phyloP scores from a whole-genome alignment of 257 asterid genomes.

The Gynochthodes officinalis region DNA sequence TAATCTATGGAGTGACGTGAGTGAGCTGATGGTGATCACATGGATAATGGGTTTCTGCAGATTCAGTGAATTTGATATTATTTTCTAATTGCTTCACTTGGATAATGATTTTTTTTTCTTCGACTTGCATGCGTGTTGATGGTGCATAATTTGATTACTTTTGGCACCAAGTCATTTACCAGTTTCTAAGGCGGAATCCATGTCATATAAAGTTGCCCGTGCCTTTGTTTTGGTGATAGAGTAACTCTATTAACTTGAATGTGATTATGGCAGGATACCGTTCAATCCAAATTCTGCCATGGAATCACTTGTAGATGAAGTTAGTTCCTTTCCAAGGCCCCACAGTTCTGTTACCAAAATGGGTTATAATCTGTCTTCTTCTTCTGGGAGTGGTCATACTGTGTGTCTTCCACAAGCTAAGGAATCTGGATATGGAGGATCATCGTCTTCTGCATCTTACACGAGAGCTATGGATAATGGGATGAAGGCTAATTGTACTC shows the following conservation, averaged over 20 bases:
- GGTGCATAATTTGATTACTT: background rate
- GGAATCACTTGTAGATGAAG: constrained; percentile 65
- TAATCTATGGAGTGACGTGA: background rate
- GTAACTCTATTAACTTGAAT: constrained; percentile 22
- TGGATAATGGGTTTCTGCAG: constrained; percentile 9
- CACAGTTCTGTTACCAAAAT: constrained; percentile 33
- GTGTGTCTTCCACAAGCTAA: constrained; percentile 51
- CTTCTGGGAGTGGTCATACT: constrained; percentile 42
- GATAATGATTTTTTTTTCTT: background rate
- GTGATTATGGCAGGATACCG: constrained; percentile 30
- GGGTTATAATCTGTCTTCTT: constrained; percentile 35
- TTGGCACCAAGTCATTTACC: background rate
- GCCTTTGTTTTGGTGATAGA: constrained; percentile 18
- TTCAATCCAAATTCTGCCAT: constrained; percentile 38
- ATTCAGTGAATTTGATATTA: constrained; percentile 4
- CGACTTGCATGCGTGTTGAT: background rate
- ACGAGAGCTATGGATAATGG: constrained; percentile 33
- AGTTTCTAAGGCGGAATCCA: background rate
- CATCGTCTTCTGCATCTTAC: constrained; percentile 38
- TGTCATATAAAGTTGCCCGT: background rate
- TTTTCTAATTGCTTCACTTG: background rate
- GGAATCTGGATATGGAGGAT: constrained; percentile 37
- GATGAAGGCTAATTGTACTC: constrained; percentile 26
- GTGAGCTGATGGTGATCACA: constrained; percentile 10
- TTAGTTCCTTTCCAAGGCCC: constrained; percentile 49